Base-by-base conservation (phyloP, 345 rosid species). In the Rhodamnia argentea region DNA sequence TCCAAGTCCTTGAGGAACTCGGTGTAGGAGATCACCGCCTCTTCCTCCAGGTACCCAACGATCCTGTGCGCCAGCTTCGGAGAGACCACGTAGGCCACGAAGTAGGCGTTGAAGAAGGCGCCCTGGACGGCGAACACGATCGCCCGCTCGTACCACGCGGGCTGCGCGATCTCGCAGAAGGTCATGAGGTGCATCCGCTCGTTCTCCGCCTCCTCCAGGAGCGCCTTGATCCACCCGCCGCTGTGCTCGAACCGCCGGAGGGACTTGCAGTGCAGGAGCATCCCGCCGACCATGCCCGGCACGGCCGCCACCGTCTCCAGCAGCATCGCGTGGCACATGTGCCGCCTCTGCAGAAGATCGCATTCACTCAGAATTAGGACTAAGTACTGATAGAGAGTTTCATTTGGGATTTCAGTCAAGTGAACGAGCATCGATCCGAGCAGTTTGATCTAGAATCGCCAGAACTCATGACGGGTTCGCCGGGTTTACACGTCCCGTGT, bases 111-210 rank as follows among this genome's bases (percentile, higher is more conserved):
- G 88, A 92, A 86, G 91, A 94, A 92, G 12, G 88, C 90, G 47
- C 94, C 96, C 84, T 92, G 94, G 37, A 94, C 96, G 1, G 92
- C 89, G n/a, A 94, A 84, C 42, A 94, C 93, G 20, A 94, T 86
- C 3, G 92, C 94, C 0, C 96, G 89, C 81, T 94, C 95, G 74
- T 90, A 92, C 96, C 94, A 92, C 84, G 89, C 74, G 53, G 96
- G 96, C 60, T 90, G 62, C 16, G 94, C 90, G 40, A 92, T 42
- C 83, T 92, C 94, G 59, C 92, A 87, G 91, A 94, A 92, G 74
- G 94, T 94, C 95, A 94, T 92, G 59, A 94, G 91, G 85, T 94
- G 95, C 95, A 94, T 92, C 29, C 95, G 90, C 91, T 94, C 94
- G 86, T 94, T 94, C 86, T 92, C 93, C 9, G 96, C 95, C 62